Evolutionary conservation across 371 early-diverging fungal genomes (phyloP), one percentile per base, ranked within the genome.

Genomic region (Smittium culicis): DNA sequence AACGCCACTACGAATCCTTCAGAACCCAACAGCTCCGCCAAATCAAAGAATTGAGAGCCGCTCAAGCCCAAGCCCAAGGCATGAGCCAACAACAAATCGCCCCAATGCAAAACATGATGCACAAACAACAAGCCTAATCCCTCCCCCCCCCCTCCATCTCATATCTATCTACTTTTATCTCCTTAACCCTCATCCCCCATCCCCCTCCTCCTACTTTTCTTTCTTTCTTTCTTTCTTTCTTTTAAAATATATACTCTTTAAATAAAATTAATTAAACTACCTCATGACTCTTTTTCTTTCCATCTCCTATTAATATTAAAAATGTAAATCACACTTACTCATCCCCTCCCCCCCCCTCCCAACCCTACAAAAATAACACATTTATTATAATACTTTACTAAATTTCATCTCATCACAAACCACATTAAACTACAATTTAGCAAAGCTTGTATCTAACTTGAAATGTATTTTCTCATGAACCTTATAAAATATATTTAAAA

Each of bases 1-100:
- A 86, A 72, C 83, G 87, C 67, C 92, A 91, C 72, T 92, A 92
- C 74, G 93, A 92, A 77, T 81, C 87, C n/a, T 95, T 92, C 88
- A 85, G 96, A 64, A 77, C 77, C 20, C 72, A 71, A 70, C 75
- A 77, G 76, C 77, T 77, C 65, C 76, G 75, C 73, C 77, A 76
- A 71, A 76, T 76, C 70, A 76, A 76, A 70, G 77, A 76, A 73
- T 66, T 76, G 62, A 72, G 77, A 27, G 77, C 74, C 34, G 73
- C 73, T 69, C 77, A 76, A 70, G 73, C 75, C n/a, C 74, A 73
- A 34, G 73, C 69, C n/a, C 71, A 71, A 20, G 69, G 69, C 8
- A 66, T 70, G 24, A 70, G 61, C 60, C 58, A 57, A 1, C 65
- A 57, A 16, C 64, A 20, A 58, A 35, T 58, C 29, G 28, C 64